Conservation (phyloP, 768 basidiomycete genomes). For the Solioccasus polychromus region DNA sequence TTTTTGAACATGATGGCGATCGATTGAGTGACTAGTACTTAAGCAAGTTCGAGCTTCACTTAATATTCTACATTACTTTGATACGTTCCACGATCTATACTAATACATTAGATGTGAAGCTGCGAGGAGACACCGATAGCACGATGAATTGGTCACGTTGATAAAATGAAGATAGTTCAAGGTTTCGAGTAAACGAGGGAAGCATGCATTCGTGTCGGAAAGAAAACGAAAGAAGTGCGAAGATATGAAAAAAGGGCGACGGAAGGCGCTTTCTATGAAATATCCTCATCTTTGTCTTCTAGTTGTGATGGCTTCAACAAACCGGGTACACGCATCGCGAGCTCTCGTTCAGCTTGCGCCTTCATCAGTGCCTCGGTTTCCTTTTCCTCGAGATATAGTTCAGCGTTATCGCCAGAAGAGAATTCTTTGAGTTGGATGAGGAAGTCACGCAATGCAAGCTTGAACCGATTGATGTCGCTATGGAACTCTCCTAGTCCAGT, state of each 20-base stretch:
- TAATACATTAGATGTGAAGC: constrained; percentile 38
- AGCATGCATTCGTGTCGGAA: constrained; percentile 18
- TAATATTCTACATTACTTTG: constrained; percentile 28
- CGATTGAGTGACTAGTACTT: constrained; percentile 7
- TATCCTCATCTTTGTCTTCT: constrained; percentile 92
- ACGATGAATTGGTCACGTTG: constrained; percentile 19
- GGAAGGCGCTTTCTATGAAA: constrained; percentile 31
- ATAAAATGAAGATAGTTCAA: constrained; percentile 30
- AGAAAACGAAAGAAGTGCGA: constrained; percentile 19
- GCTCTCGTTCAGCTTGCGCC: constrained; percentile 79
- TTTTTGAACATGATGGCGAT: constrained; percentile 70
- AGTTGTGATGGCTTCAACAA: constrained; percentile 95
- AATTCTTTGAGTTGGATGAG: constrained; percentile 97
- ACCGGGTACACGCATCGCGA: constrained; percentile 93
- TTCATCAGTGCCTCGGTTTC: constrained; percentile 79
- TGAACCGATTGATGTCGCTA: constrained; percentile 86
- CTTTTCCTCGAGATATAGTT: constrained; percentile 92
- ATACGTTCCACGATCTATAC: constrained; percentile 31
- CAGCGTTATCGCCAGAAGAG: constrained; percentile 86
- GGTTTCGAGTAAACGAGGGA: constrained; percentile 17
- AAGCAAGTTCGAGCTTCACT: constrained; percentile 18
- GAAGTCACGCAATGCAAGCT: constrained; percentile 93
- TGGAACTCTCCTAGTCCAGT: constrained; percentile 66
- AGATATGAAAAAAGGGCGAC: constrained; percentile 29
- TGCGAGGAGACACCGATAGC: constrained; percentile 32